Base-by-base conservation (phyloP, 192 early-diverging fungal species). In the Diversispora eburnea region DNA sequence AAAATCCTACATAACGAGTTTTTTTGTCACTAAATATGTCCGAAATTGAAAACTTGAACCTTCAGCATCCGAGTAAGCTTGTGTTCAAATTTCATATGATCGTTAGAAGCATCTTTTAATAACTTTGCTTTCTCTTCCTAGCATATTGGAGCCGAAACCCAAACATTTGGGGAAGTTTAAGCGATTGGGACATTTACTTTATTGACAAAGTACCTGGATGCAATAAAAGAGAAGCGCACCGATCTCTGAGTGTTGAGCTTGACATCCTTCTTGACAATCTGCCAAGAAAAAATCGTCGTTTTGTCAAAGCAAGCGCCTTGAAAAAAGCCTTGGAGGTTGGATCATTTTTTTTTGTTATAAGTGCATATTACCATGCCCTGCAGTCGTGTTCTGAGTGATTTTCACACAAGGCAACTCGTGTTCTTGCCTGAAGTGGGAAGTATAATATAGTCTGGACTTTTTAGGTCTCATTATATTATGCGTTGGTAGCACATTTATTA, bases 331-430 rank as follows among this genome's bases (percentile, higher is more conserved):
- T 72, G 41, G 3, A 72, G 57, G 70, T 25, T 9, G 48, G 41
- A 10, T 5, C 47, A 48, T 72, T 12, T 60, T 60, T 22, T 39
- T 56, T 25, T 56, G 6, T 51, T 48, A 41, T 5, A 33, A 12
- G 2, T 17, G 10, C 19, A 8, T n/a, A 70, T 70, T 43, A 72
- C 57, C 70, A 60, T 72, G 57, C 70, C 46, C 57, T 47, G 70
- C 57, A 61, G 57, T 72, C 45, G 25, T 72, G 55, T 59, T 59
- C 57, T 72, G 70, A 72, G 70, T 9, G 43, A 72, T 72, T 72
- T 2, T 72, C 56, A 2, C 70, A 59, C n/a, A 59, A 59, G 70
- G n/a, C 52, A 69, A 69, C 19, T 3, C 55, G 19, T 25, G 54
- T 71, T 59, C 15, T 72, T 72, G 45, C 25, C 12, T 47, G 70